Evolutionary conservation across 768 basidiomycete genomes (phyloP).

Genomic region (Leccinum obscurum): DNA sequence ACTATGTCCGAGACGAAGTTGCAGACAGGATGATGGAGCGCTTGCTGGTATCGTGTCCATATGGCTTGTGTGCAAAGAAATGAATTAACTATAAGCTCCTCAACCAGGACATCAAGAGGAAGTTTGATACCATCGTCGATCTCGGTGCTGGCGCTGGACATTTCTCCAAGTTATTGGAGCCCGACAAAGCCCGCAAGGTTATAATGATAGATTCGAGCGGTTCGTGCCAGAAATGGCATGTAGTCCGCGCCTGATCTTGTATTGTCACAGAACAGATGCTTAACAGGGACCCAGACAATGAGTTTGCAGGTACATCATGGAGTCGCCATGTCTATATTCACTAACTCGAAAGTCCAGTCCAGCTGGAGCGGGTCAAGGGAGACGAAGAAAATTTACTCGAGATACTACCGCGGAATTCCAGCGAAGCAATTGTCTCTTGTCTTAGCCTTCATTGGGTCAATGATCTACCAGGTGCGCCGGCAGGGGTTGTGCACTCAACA

Average conservation of each 20-base stretch:
- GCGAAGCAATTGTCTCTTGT: constrained; percentile 92
- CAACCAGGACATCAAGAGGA: constrained; percentile 84
- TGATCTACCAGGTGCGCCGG: constrained; percentile 80
- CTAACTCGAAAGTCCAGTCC: constrained; percentile 48
- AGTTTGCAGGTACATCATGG: constrained; percentile 70
- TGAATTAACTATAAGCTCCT: constrained; percentile 2
- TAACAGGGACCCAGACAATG: constrained; percentile 71
- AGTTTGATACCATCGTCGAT: constrained; percentile 79
- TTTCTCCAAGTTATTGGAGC: constrained; percentile 79
- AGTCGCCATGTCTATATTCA: constrained; percentile 1
- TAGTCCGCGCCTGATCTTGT: constrained; percentile 6
- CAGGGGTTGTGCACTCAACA: not conserved
- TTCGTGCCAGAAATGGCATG: constrained; percentile 36
- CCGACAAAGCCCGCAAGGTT: constrained; percentile 64
- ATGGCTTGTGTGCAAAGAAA: not conserved
- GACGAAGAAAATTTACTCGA: constrained; percentile 84
- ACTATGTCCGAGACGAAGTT: constrained; percentile 90
- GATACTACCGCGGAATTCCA: constrained; percentile 65
- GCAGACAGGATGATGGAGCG: constrained; percentile 91
- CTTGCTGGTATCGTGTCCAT: constrained; percentile 59
- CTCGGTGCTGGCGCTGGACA: constrained; percentile 91
- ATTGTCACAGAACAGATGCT: constrained; percentile 58
- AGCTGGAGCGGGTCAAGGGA: constrained; percentile 71
- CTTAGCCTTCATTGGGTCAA: constrained; percentile 96
- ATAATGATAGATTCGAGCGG: constrained; percentile 88